These are phyloP conservation scores for Cyberlindnera mycetangii DNA, from an alignment of 805 yeast genomes.

Conservation along the genomic window DNA sequence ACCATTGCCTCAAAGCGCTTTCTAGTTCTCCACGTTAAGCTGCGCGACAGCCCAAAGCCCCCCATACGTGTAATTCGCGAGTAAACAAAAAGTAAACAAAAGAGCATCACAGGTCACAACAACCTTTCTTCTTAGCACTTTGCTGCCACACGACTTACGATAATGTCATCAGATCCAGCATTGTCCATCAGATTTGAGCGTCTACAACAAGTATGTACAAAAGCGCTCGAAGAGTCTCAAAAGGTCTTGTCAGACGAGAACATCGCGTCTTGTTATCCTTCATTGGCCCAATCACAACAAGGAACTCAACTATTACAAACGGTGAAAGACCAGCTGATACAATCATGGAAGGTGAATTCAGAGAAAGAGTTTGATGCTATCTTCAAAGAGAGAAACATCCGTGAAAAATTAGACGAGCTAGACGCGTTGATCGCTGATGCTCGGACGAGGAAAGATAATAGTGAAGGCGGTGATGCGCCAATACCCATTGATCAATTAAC, in stretches of 20 bases:
- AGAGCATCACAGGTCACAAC: too few species aligned
- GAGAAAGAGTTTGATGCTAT: constrained; percentile 49
- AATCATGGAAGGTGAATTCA: constrained; percentile 43
- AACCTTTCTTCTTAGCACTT: too few species aligned
- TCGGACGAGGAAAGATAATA: constrained; percentile 11
- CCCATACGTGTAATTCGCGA: too few species aligned
- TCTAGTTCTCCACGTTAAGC: too few species aligned
- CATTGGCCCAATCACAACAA: constrained; percentile 37
- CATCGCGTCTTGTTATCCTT: constrained; percentile 49
- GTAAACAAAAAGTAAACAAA: background rate
- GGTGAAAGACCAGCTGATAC: constrained; percentile 45
- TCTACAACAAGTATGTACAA: constrained; percentile 43
- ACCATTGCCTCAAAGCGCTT: too few species aligned
- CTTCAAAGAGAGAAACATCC: constrained; percentile 43
- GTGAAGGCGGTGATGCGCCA: background rate
- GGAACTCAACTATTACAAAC: constrained; percentile 42
- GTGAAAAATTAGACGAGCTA: constrained; percentile 38
- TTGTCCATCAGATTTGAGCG: constrained; percentile 38
- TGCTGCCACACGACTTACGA: too few species aligned
- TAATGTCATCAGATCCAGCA: constrained; percentile 9
- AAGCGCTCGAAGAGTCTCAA: constrained; percentile 52
- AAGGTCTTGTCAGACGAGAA: constrained; percentile 46
- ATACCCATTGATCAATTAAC: constrained; percentile 23
- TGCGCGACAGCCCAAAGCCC: too few species aligned
- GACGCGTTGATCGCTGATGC: constrained; percentile 45